Evolutionary conservation across 75 land plant species (phyloP).

Genomic region (Ceratopteris richardii): DNA sequence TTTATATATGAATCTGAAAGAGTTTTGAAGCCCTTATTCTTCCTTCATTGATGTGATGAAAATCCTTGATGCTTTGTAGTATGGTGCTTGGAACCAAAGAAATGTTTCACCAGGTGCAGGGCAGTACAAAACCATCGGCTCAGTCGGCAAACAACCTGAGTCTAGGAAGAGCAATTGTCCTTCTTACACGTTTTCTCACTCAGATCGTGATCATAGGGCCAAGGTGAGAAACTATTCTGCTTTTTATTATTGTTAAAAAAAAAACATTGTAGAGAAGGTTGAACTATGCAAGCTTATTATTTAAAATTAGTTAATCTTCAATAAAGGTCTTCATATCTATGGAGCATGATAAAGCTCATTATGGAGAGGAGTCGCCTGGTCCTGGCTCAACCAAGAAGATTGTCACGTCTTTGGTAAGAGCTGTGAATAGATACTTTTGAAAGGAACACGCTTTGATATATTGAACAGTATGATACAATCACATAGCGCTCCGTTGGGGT

Average conservation of each 20-base stretch:
- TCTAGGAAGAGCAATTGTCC: conserved; percentile 16
- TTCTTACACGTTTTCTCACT: conserved; percentile 12
- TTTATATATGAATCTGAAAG: too few relatives aligned
- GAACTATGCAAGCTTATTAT: neutral
- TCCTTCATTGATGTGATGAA: too few relatives aligned
- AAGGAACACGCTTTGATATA: too few relatives aligned
- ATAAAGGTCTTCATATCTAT: conserved; percentile 18
- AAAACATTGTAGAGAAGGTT: neutral
- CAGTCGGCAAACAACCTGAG: conserved; percentile 30
- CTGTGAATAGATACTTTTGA: too few relatives aligned
- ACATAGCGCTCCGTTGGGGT: too few relatives aligned
- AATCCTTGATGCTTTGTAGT: neutral
- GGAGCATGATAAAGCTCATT: conserved; percentile 22
- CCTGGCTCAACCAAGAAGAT: conserved; percentile 9
- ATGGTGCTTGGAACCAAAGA: conserved; percentile 6
- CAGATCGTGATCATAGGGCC: conserved; percentile 14
- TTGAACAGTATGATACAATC: too few relatives aligned
- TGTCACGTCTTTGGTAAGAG: conserved; percentile 15
- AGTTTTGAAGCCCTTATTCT: too few relatives aligned
- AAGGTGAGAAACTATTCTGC: conserved; percentile 7
- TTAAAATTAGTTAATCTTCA: neutral
- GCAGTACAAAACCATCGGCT: conserved; percentile 18
- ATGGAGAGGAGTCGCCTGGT: conserved; percentile 17
- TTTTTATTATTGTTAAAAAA: neutral
- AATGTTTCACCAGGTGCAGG: conserved; percentile 22